A percentile compares a stretch with the other conserved stretches of the same genome.
Evolutionary conservation across 805 yeast species (phyloP).

Genomic region (Kazachstania martiniae): DNA sequence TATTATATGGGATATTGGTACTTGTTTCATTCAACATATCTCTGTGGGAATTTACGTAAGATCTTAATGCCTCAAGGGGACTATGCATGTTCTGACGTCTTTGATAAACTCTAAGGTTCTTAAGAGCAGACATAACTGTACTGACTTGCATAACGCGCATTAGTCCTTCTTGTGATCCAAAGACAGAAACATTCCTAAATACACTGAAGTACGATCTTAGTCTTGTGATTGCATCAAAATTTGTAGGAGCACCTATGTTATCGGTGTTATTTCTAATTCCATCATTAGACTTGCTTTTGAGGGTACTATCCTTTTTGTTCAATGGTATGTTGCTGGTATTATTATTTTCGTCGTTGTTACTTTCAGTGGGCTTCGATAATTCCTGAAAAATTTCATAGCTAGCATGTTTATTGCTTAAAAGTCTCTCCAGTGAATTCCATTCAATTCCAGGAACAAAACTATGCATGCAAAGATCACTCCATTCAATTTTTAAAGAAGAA

Average conservation of each 20-base stretch:
- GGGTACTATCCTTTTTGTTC: background rate
- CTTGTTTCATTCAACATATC: background rate
- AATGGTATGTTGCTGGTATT: background rate
- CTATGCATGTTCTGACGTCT: conserved; percentile 36
- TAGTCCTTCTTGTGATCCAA: conserved; percentile 55
- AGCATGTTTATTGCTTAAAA: conserved; percentile 25
- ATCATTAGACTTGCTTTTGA: background rate
- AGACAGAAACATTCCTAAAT: conserved; percentile 37
- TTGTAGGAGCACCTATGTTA: conserved; percentile 2
- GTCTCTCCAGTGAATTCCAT: conserved; percentile 36
- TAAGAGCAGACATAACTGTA: conserved; percentile 65
- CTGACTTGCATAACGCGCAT: conserved; percentile 65
- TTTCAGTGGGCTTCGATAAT: conserved; percentile 1
- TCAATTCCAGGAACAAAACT: conserved; percentile 37
- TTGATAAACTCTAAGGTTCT: conserved; percentile 52
- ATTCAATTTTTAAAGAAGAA: conserved; percentile 54
- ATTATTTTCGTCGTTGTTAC: background rate
- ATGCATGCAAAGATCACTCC: conserved; percentile 50
- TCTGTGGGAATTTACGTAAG: conserved; percentile 18
- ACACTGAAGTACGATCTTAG: conserved; percentile 35
- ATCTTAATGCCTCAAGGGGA: conserved; percentile 45
- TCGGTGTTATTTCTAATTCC: conserved; percentile 1
- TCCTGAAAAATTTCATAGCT: conserved; percentile 11
- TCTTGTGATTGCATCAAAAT: conserved; percentile 17
- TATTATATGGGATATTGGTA: background rate